These are phyloP conservation scores for Endocalyx cinctus DNA, from an alignment of 2,329 filamentous ascomycete species.

Conservation along the genomic window DNA sequence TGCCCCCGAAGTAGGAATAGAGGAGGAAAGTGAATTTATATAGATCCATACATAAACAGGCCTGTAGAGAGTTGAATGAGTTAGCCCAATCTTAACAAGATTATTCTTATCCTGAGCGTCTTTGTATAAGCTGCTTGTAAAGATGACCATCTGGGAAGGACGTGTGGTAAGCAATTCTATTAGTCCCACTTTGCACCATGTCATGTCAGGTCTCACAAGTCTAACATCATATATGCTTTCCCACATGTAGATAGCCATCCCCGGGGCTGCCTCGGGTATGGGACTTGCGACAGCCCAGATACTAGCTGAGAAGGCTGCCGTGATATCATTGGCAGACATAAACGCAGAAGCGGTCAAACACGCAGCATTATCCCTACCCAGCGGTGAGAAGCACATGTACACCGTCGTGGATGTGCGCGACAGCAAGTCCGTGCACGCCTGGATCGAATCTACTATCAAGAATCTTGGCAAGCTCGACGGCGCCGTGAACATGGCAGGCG, in stretches of 20 bases:
- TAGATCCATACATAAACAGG: too few relatives aligned
- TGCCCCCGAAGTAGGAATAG: too few relatives aligned
- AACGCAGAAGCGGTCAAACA: conserved; percentile 29
- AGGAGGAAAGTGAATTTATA: too few relatives aligned
- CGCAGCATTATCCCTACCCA: conserved; percentile 7
- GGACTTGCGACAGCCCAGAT: conserved; percentile 42
- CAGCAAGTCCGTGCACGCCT: conserved; percentile 26
- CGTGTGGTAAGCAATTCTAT: too few relatives aligned
- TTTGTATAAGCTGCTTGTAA: too few relatives aligned
- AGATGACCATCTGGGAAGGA: too few relatives aligned
- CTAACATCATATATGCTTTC: too few relatives aligned
- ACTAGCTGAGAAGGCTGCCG: conserved; percentile 38
- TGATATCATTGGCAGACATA: conserved; percentile 44
- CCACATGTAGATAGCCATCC: conserved; percentile 41
- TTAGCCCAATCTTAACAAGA: too few relatives aligned
- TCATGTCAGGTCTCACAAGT: too few relatives aligned
- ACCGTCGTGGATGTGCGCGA: conserved; percentile 26
- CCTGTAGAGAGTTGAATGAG: too few relatives aligned
- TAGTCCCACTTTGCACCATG: too few relatives aligned
- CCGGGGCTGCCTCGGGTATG: conserved; percentile 45
- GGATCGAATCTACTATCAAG: conserved; percentile 20
- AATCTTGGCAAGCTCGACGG: conserved; percentile 17
- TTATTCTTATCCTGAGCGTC: too few relatives aligned
- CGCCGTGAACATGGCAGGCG: conserved; percentile 34
- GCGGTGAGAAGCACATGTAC: conserved; percentile 2